Evolutionary conservation across 208 protist species (phyloP), one percentile per base, ranked within the genome.

Genomic region (Leishmania braziliensis): DNA sequence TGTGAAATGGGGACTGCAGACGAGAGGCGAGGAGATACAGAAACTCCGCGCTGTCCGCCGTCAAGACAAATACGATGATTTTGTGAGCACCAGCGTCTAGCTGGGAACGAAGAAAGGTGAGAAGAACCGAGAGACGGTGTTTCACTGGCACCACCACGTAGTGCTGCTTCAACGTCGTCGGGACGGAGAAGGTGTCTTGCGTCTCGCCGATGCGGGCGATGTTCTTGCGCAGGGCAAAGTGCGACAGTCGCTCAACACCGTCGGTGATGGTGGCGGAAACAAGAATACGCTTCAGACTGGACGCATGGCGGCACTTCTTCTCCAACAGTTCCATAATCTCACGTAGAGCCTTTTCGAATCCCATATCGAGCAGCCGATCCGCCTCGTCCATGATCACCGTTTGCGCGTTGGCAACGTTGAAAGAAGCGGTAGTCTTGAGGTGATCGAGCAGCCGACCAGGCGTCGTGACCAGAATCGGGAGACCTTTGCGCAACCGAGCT

Each of bases 311-410:
- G 82, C 88, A 91, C 75, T 85, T 95, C 75, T 26, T 89, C 58
- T 80, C 76, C 5, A 97, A 79, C 36, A 99, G 58, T 75, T 95
- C 90, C 84, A 99, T 95, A 82, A 99, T 99, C 75, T 99, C 95
- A 50, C 93, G 94, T 82, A 99, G 99, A 77, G 99, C 90, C 56
- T 96, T 94, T 82, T 99, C 98, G 81, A 99, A 99, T 39, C 99
- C 99, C 98, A 99, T 98, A 87, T 99, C 99, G 29, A 99, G 94
- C 96, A 99, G 98, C 20, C 99, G 91, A 86, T 99, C 99, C 12
- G 99, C 99, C 86, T 99, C 99, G 86, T 99, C 99, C 75, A 99
- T 97, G 80, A 91, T 89, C 56, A 99, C 89, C 69, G 95, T 99
- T 63, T 97, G 90, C 63, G 84, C 50, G 48, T 87, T 78, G 46